phyloP scores from a whole-genome alignment of 2,329 filamentous ascomycete genomes.

The Periconia digitata region DNA sequence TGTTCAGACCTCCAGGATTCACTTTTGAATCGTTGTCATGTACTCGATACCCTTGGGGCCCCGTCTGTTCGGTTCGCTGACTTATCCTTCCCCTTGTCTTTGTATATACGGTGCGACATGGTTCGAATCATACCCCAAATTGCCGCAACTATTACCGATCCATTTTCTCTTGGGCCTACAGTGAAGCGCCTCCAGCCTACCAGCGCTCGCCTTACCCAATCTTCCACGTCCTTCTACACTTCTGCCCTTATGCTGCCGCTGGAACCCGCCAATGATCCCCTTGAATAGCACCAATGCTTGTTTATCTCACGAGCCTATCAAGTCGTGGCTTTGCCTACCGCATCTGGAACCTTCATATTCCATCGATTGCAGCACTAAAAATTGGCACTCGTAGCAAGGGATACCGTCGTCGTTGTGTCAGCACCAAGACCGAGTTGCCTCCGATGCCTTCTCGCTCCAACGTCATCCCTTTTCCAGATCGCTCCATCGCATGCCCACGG shows the following conservation, averaged over 20 bases:
- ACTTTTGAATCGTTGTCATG: too few species aligned
- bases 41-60: too few species aligned
- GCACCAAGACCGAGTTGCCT: slow-evolving; percentile 2
- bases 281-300: background rate
- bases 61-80: too few species aligned
- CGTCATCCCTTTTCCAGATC: background rate
- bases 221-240: background rate
- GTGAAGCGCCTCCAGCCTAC: background rate
- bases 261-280: background rate
- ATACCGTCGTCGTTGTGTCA: slow-evolving; percentile 1
- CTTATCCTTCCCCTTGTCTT: too few species aligned
- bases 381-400: slow-evolving; percentile 15
- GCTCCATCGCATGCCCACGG: too few species aligned
- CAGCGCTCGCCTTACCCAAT: too few species aligned
- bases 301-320: background rate
- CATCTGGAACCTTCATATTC: slow-evolving; percentile 7
- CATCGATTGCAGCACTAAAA: slow-evolving; percentile 18
- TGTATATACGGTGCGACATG: too few species aligned
- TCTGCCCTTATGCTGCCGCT: background rate
- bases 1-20: too few species aligned
- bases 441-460: background rate
- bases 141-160: too few species aligned
- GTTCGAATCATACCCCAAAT: too few species aligned
- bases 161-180: too few species aligned
- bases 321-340: slow-evolving; percentile 2